Base-by-base conservation (phyloP, 768 basidiomycete species). In the Hortiboletus campestris region DNA sequence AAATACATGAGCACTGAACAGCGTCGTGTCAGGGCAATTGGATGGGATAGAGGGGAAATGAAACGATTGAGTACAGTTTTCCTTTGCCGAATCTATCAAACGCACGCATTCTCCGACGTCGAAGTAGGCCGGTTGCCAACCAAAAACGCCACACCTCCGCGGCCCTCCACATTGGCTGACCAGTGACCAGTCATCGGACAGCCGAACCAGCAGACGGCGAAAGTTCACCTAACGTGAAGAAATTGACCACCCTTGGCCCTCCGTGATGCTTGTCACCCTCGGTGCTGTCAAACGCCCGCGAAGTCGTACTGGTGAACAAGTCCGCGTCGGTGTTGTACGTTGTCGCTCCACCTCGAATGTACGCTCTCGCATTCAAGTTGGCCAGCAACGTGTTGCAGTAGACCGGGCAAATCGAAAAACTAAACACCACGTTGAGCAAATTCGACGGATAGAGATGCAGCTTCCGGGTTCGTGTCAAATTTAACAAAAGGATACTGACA, bases 321-420 rank as follows among this genome's bases (percentile, higher is more conserved):
- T 50, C 45, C 32, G 16, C 10, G 16, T 16, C 20, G 22, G 13
- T 19, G 11, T 54, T 16, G 2, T 17, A 31, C 6, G 16, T 17
- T 22, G 14, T n/a, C 16, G 4, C 3, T 13, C 34, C 46, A 36
- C 51, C 58, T 12, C 51, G 57, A 17, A 59, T 16, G 19, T 60
- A 59, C n/a, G 17, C 9, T 51, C 58, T 47, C 2, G 39, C 45
- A 6, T 59, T 60, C 44, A 60, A 34, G 44, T 55, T 51, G 40
- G 50, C 55, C 4, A 62, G 49, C 3, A 55, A 19, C 5, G 60
- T 60, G 32, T 60, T 60, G 3, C 25, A 35, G 50, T 61, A 61
- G 8, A 61, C 14, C 11, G 50, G 16, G 47, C 51, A 49, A 8
- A 57, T 35, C 6, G 61, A 56, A 10, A 62, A 32, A 3, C 32